Base-by-base conservation (phyloP, 129 eudicot species). In the Deinandra increscens region DNA sequence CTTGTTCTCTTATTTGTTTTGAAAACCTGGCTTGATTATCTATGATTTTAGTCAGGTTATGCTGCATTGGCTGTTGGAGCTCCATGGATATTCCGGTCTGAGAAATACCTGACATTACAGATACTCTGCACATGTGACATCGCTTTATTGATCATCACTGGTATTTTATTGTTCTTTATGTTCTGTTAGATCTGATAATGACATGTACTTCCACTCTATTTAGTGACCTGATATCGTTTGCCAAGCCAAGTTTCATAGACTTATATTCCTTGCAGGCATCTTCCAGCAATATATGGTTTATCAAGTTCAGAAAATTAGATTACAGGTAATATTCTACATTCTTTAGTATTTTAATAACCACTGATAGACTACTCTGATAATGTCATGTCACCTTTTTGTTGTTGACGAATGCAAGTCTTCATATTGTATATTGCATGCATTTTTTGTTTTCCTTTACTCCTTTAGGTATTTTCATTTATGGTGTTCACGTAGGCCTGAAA, bases 201-300 rank as follows among this genome's bases (percentile, higher is more conserved):
- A 56, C 15, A 31, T 29, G 41, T n/a, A 29, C 49, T 45, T 14
- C 19, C 13, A 37, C 19, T 44, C 4, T 45, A 22, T 31, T 48
- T 46, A 6, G 51, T 8, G 46, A 19, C 36, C 39, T 7, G 46
- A 18, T 68, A 34, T 49, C 29, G 18, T 68, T 68, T 34, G 39
- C 7, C 23, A 60, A 36, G 44, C 13, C 14, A 14, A n/a, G 19
- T 31, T 31, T 60, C 1, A 15, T 60, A 69, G 8, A 10, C 17
- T 76, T 70, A 26, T 13, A 29, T 50, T 62, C 2, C 68, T 64
- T 78, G 42, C 86, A 94, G 99, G 99, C 59, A 84, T 94, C 51
- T 89, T 94, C 83, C 97, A 89, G 66, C 97, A 89, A 43, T 94
- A 94, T 81, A 77, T 89, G 85, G 97, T 89, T 42, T 89, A 89